Base-by-base conservation (phyloP, 169 alveolate genomes). In the Babesia caballi region DNA sequence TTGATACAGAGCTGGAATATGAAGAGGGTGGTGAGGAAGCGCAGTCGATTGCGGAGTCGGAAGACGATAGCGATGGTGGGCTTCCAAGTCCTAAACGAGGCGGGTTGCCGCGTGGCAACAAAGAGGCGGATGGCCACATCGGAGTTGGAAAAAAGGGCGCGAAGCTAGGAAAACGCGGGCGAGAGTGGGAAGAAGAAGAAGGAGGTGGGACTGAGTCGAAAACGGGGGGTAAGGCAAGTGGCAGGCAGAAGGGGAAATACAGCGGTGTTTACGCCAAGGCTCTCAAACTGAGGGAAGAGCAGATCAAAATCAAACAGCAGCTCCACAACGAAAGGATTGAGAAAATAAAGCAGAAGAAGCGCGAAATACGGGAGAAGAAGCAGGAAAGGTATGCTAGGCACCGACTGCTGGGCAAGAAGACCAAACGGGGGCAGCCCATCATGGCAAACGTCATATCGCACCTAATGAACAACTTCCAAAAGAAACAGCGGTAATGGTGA, bases 351-450 rank as follows among this genome's bases (percentile, higher is more conserved):
- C 56, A 50, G 60, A 69, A 53, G 44, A 81, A 69, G 51, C 67
- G 61, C 23, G 80, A 58, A 61, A 81, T 60, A 14, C 4, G 88
- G 35, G 71, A 35, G 58, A 58, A 61, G 72, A 69, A 71, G 66
- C 70, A 81, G 41, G 46, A 46, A 54, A 46, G 88, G 50, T 70
- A 70, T 23, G 72, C 42, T 7, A 44, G 84, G 27, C 83, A 69
- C 36, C 23, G 84, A 44, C 66, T 81, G 32, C 63, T 81, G n/a
- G 78, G 84, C 7, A 17, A 33, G 21, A 81, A 59, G 44, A 81
- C 88, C 30, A 81, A 81, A 33, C 25, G 28, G 28, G 88, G 88
- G 8, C 88, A 81, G 27, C 88, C 84, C 21, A 71, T 81, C 9
- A 81, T 81, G 88, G 58, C 70, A 41, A 56, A 63, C 17, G 88